Conservation (phyloP, 2,329 filamentous ascomycete genomes). For the Fusarium oxysporum region DNA sequence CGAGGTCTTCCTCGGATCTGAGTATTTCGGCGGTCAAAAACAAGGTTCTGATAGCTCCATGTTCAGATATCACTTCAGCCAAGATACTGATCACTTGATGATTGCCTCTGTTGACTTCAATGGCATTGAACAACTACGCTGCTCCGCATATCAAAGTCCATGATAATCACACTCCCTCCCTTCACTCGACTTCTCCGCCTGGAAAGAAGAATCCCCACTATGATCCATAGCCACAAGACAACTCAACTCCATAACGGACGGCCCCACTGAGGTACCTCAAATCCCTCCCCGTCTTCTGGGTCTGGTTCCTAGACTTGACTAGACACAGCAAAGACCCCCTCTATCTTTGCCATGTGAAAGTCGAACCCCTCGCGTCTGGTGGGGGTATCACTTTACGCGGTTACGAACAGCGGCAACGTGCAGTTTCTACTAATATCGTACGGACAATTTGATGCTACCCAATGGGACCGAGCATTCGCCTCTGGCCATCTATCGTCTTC, state of each 20-base stretch:
- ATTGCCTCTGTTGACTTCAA: neutral
- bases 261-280: conserved; percentile 32
- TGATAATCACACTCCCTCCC: conserved; percentile 45
- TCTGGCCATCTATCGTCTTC: neutral
- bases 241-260: conserved; percentile 38
- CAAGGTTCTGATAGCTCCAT: neutral
- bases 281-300: conserved; percentile 17
- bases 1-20: conserved; percentile 5
- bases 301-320: conserved; percentile 36
- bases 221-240: conserved; percentile 15
- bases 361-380: conserved; percentile 21
- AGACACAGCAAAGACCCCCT: conserved; percentile 18
- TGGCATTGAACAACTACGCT: neutral
- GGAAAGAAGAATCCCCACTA: conserved; percentile 26
- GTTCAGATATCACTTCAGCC: neutral
- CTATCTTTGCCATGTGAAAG: conserved; percentile 36
- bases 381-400: conserved; percentile 25
- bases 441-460: neutral
- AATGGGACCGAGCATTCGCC: neutral
- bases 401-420: conserved; percentile 33
- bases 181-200: conserved; percentile 1
- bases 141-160: conserved; percentile 10
- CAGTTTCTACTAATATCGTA: conserved; percentile 9
- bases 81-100: neutral
- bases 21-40: neutral